These are phyloP conservation scores for Gossypium trilobum DNA, from an alignment of 441 rosid species.

Conservation along the genomic window DNA sequence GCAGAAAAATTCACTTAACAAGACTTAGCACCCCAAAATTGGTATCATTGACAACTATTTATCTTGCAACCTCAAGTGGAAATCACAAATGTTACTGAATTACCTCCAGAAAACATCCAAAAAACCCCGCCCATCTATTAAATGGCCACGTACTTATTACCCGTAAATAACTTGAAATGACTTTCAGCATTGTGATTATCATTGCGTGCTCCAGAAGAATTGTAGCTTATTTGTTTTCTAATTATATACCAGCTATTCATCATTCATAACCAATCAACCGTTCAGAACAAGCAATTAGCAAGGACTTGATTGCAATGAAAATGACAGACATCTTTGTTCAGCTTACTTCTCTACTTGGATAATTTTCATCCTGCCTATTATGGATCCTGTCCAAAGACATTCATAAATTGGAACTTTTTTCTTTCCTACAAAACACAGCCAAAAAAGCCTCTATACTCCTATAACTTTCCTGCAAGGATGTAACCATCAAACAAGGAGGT, in stretches of 20 bases:
- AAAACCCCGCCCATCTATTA: neutral
- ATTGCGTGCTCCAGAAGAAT: neutral
- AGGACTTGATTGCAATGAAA: neutral
- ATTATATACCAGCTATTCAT: neutral
- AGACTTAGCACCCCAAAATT: neutral
- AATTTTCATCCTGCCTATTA: neutral
- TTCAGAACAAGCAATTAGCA: neutral
- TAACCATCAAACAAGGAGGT: neutral
- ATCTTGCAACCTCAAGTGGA: neutral
- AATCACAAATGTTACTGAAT: neutral
- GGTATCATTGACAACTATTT: neutral
- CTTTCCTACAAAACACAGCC: neutral
- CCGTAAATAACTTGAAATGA: neutral
- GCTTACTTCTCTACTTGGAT: neutral
- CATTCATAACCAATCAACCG: neutral
- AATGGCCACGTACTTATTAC: neutral
- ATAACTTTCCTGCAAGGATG: neutral
- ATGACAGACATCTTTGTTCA: neutral
- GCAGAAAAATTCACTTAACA: neutral
- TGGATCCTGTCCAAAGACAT: neutral
- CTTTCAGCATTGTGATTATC: neutral
- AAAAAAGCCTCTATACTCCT: neutral
- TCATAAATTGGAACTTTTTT: neutral
- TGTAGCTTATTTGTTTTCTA: neutral
- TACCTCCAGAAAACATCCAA: neutral